Conservation (phyloP, 805 yeast genomes). For the Sungouiozyma ichnusensis region DNA sequence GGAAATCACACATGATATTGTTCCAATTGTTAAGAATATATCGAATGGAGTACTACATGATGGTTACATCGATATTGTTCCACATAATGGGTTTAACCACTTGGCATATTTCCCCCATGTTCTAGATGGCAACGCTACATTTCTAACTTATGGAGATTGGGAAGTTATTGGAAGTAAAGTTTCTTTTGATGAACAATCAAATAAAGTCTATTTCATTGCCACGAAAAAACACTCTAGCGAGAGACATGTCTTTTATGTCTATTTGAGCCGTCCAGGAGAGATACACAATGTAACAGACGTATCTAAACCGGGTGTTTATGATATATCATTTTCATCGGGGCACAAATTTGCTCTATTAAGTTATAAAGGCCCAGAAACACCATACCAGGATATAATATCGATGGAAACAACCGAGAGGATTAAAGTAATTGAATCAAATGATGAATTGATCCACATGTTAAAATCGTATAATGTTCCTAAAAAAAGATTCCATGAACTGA, state of each 20-base stretch:
- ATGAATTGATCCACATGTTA: slow-evolving; percentile 32
- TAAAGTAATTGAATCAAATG: slow-evolving; percentile 31
- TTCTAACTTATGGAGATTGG: slow-evolving; percentile 75
- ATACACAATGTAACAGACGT: slow-evolving; percentile 40
- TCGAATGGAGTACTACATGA: slow-evolving; percentile 35
- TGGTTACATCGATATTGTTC: slow-evolving; percentile 76
- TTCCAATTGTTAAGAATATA: slow-evolving; percentile 43
- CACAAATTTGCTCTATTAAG: slow-evolving; percentile 57
- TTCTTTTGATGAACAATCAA: slow-evolving; percentile 44
- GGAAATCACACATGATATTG: slow-evolving; percentile 59
- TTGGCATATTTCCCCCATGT: slow-evolving; percentile 79
- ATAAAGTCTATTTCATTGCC: slow-evolving; percentile 50
- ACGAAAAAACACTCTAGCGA: slow-evolving; percentile 74
- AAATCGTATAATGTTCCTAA: slow-evolving; percentile 46
- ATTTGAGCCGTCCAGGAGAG: slow-evolving; percentile 36
- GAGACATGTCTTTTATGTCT: slow-evolving; percentile 69
- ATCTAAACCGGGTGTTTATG: slow-evolving; percentile 50
- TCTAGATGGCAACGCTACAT: slow-evolving; percentile 38
- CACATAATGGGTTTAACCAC: slow-evolving; percentile 55
- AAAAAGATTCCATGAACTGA: slow-evolving; percentile 41
- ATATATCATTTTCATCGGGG: slow-evolving; percentile 71
- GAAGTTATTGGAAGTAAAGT: slow-evolving; percentile 75
- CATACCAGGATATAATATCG: slow-evolving; percentile 55
- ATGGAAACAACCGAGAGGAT: slow-evolving; percentile 12
- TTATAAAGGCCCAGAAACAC: slow-evolving; percentile 73